Conservation (phyloP, 2,329 filamentous ascomycete genomes). For the Thielaviopsis ethacetica region DNA sequence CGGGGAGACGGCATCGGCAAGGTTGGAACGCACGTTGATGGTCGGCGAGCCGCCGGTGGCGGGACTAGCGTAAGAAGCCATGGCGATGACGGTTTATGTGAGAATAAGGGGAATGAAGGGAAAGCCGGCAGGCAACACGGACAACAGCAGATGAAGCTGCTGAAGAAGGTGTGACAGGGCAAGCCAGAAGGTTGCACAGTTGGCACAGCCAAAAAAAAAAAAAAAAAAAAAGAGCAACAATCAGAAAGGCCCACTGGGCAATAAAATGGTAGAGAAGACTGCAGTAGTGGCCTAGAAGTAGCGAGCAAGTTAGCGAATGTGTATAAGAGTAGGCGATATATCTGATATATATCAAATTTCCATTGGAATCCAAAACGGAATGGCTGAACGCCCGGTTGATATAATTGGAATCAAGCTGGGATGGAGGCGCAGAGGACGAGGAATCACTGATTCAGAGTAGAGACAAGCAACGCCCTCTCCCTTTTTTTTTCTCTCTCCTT, state of each 20-base stretch:
- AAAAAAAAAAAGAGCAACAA: background rate
- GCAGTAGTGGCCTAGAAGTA: background rate
- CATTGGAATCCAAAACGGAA: background rate
- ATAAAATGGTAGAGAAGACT: background rate
- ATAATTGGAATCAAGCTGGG: background rate
- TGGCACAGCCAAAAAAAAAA: background rate
- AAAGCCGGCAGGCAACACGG: background rate
- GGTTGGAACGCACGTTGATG: constrained; percentile 17
- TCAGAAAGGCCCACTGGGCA: too few relatives aligned
- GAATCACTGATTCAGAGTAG: background rate
- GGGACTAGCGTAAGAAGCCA: background rate
- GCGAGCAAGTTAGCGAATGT: background rate
- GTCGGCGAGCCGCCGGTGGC: constrained; percentile 17
- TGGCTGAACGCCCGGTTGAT: background rate
- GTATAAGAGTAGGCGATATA: background rate
- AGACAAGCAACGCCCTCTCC: background rate
- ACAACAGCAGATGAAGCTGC: background rate
- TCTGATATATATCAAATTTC: background rate
- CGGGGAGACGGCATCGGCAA: constrained; percentile 18
- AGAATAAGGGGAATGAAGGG: background rate
- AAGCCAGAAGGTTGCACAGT: background rate
- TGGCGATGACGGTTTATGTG: background rate
- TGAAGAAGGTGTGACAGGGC: background rate
- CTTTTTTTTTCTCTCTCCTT: background rate
- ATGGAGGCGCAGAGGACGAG: background rate